Base-by-base conservation (phyloP, 805 yeast species). In the Diddensiella caesifluorescens region DNA sequence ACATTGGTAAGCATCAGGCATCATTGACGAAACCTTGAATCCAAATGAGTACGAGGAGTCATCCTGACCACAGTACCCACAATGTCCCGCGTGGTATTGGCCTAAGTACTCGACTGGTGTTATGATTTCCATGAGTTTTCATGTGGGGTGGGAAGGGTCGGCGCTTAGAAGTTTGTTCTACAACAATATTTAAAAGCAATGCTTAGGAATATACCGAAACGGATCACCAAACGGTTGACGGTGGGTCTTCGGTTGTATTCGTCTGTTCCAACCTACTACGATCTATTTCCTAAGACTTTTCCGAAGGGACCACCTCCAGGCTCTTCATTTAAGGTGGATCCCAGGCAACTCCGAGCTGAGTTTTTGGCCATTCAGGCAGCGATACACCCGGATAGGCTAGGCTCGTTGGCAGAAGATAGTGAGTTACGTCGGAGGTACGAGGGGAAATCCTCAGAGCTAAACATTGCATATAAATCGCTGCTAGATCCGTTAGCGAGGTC, bases 301-400 rank as follows among this genome's bases (percentile, higher is more conserved):
- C 81, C 85, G 0, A 42, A 68, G 1, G 80, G 80, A 0, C 75
- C 79, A 2, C 87, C 88, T 2, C 82, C 83, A 1, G 45, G 52
- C 1, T 80, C 79, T 19, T 60, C 70, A 23, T 90, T 87, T 63
- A 54, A 59, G 1, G 61, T 87, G 4, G 79, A 86, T 54, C 53
- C 67, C 10, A 64, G 69, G 36, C 54, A 63, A 13, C 69, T 90
- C 36, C 73, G 95, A 39, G 73, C 77, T 44, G 97, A 92, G 59
- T 90, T 79, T 59, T 65, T 95, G 29, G 49, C 55, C 5, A 65
- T 88, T 22, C 97, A 90, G 60, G 74, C 83, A 27, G 68, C 71
- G 45, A 70, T 74, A 37, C 98, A 90, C 57, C 98, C 98, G 0
- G 98, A 90, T 41, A 64, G 68, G 70, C 46, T 65, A 65, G 47